phyloP scores from a whole-genome alignment of 2,329 filamentous ascomycete species.

The Neoascochyta sp. region DNA sequence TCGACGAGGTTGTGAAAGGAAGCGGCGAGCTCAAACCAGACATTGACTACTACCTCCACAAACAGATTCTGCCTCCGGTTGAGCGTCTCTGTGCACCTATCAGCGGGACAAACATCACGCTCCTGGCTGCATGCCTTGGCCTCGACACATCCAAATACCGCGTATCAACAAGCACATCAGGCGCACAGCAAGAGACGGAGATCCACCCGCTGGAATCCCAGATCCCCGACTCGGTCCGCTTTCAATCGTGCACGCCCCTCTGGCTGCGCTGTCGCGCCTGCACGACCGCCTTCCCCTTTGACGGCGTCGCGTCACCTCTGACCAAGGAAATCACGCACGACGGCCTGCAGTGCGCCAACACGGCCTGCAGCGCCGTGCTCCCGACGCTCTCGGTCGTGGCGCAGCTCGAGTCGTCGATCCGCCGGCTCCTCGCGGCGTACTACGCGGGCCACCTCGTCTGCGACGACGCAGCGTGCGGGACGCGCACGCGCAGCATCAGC shows the following conservation, averaged over 20 bases:
- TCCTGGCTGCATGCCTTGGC: slow-evolving; percentile 88
- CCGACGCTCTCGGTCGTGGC: slow-evolving; percentile 72
- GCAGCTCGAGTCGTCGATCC: slow-evolving; percentile 82
- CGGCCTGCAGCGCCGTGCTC: slow-evolving; percentile 62
- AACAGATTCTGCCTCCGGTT: slow-evolving; percentile 96
- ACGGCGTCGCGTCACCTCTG: slow-evolving; percentile 58
- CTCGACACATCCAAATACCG: slow-evolving; percentile 87
- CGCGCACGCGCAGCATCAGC: slow-evolving; percentile 83
- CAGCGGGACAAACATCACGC: slow-evolving; percentile 81
- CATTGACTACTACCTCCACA: slow-evolving; percentile 96
- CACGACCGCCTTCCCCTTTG: slow-evolving; percentile 67
- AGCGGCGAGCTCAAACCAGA: slow-evolving; percentile 77
- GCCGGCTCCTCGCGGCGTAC: slow-evolving; percentile 73
- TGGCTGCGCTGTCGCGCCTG: slow-evolving; percentile 77
- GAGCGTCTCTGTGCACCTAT: slow-evolving; percentile 97
- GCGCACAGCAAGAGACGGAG: slow-evolving; percentile 41
- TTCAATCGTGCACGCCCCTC: slow-evolving; percentile 74
- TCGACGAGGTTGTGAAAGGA: slow-evolving; percentile 76
- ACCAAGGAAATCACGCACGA: slow-evolving; percentile 58
- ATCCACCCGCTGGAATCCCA: slow-evolving; percentile 92
- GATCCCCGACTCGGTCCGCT: slow-evolving; percentile 86
- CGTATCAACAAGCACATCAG: slow-evolving; percentile 58
- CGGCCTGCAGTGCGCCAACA: slow-evolving; percentile 67
- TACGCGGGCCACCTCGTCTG: slow-evolving; percentile 92
- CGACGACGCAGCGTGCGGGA: slow-evolving; percentile 81